These are phyloP conservation scores for Infundibulicybe gibba DNA, from an alignment of 768 basidiomycete species.

Conservation along the genomic window DNA sequence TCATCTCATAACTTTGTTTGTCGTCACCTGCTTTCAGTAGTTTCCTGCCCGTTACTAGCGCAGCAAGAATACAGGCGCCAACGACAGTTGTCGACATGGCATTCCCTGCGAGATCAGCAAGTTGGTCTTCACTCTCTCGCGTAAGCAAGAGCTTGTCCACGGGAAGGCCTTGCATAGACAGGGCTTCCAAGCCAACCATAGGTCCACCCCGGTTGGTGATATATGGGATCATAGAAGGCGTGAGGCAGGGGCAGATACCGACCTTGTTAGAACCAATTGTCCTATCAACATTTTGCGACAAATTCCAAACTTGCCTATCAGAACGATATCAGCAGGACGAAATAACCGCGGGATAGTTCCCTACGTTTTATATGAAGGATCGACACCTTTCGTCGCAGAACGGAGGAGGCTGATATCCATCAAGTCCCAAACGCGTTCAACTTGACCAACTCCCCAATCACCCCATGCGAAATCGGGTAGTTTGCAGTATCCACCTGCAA, in stretches of 20 bases:
- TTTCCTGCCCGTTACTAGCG: constrained; percentile 63
- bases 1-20: constrained; percentile 63
- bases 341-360: constrained; percentile 20
- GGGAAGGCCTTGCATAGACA: constrained; percentile 93
- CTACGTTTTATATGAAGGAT: constrained; percentile 87
- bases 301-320: constrained; percentile 85
- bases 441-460: constrained; percentile 91
- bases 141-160: constrained; percentile 90
- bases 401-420: constrained; percentile 90
- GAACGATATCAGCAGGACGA: constrained; percentile 6
- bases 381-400: constrained; percentile 74
- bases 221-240: constrained; percentile 95
- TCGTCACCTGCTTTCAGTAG: constrained; percentile 69
- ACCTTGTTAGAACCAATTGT: constrained; percentile 76
- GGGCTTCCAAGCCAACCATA: constrained; percentile 89
- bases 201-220: constrained; percentile 95
- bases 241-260: constrained; percentile 90
- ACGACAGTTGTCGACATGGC: constrained; percentile 98
- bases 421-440: constrained; percentile 93
- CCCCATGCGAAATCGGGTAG: constrained; percentile 89
- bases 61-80: constrained; percentile 83
- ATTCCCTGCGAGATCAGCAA: constrained; percentile 93
- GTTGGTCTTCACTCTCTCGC: constrained; percentile 88
- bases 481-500: constrained; percentile 74
- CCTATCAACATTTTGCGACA: constrained; percentile 95